A percentile compares a stretch with the other conserved stretches of the same genome.
Evolutionary conservation across 2,329 filamentous ascomycete genomes (phyloP).

Genomic region (Akanthomyces muscarius): DNA sequence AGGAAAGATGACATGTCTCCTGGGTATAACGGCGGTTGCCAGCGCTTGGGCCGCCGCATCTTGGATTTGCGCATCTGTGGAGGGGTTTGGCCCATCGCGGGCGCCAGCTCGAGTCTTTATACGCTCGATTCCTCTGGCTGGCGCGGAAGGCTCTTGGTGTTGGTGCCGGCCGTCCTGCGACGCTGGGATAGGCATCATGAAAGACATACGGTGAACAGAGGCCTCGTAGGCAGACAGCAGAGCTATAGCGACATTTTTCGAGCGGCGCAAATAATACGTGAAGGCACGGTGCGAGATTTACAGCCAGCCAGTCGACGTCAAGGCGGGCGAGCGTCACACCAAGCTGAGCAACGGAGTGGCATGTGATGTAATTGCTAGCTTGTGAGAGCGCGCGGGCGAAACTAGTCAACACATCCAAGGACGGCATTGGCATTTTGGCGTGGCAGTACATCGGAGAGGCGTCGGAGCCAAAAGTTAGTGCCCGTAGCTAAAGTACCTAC

Average conservation of each 20-base stretch:
- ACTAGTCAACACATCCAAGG: not conserved
- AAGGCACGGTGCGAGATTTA: not conserved
- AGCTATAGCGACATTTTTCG: slow-evolving; percentile 12
- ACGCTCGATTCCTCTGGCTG: slow-evolving; percentile 22
- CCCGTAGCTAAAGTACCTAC: not conserved
- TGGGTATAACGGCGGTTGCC: slow-evolving; percentile 25
- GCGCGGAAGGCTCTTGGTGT: slow-evolving; percentile 26
- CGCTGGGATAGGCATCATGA: slow-evolving; percentile 33
- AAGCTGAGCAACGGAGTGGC: slow-evolving; percentile 15
- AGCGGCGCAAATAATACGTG: not conserved
- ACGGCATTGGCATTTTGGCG: not conserved
- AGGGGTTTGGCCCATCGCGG: slow-evolving; percentile 21
- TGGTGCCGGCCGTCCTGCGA: slow-evolving; percentile 25
- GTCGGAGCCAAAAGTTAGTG: not conserved
- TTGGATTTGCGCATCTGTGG: slow-evolving; percentile 21
- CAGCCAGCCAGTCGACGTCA: not conserved
- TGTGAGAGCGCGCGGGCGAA: not conserved
- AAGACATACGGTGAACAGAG: slow-evolving; percentile 36
- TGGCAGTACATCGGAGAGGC: not conserved
- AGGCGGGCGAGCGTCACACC: slow-evolving; percentile 8
- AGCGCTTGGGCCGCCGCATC: slow-evolving; percentile 22
- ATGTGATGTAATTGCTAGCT: slow-evolving; percentile 23
- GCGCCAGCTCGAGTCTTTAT: slow-evolving; percentile 24
- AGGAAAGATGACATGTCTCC: slow-evolving; percentile 52
- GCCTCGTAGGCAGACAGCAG: slow-evolving; percentile 22